A percentile compares a stretch with the other conserved stretches of the same genome.
Conservation (phyloP, 345 rosid genomes). For the Brassica incana region DNA sequence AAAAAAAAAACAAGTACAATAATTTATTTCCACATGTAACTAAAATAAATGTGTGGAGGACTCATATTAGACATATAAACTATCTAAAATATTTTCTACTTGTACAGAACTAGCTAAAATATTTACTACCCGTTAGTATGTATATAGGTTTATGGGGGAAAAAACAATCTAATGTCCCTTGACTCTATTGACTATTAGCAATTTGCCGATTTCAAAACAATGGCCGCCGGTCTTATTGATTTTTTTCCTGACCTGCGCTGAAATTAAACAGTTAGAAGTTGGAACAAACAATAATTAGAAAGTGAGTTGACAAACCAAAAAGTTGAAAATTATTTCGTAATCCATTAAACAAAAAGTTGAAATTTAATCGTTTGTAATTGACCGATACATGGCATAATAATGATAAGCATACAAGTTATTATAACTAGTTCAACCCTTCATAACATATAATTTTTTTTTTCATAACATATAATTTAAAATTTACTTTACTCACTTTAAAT, state of each 20-base stretch:
- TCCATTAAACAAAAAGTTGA: conserved; percentile 5
- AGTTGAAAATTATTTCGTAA: background rate
- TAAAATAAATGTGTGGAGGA: background rate
- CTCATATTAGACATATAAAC: background rate
- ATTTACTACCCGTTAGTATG: background rate
- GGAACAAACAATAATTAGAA: background rate
- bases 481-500: background rate
- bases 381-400: conserved; percentile 12
- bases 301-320: conserved; percentile 6
- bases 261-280: conserved; percentile 25
- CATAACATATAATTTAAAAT: background rate
- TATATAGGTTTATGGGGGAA: background rate
- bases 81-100: background rate
- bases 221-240: background rate
- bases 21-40: background rate
- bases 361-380: conserved; percentile 15
- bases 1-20: background rate
- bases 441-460: background rate
- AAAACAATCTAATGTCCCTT: background rate
- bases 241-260: background rate
- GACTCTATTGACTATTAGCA: background rate
- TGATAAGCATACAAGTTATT: background rate
- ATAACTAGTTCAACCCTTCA: background rate
- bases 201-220: background rate
- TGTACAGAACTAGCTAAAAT: background rate